Base-by-base conservation (phyloP, 768 basidiomycete genomes). In the Inosperma sp. region DNA sequence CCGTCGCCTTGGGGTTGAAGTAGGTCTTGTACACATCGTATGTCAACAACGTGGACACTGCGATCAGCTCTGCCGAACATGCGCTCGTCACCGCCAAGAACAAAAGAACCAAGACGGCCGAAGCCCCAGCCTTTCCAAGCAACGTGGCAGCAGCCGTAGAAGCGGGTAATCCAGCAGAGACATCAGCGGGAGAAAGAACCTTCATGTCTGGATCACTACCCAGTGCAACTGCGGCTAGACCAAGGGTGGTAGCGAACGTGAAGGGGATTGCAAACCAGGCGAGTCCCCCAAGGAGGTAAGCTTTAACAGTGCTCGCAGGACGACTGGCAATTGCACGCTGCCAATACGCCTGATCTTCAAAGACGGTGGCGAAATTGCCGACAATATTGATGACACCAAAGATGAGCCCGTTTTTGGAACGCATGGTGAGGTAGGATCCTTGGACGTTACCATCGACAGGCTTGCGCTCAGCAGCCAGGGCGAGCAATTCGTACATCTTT, bases 221-320 rank as follows among this genome's bases (percentile, higher is more conserved):
- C 13, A 97, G 77, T 0, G 93, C 94, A 5, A 92, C 87, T 4
- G 90, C 93, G 12, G 90, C 79, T 2, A 97, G 76, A 7, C 94
- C 94, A 33, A 96, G 79, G 2, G 88, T 88, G 0, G 89, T 93
- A 1, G 93, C 86, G 58, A 97, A 82, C 6, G 80, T 78, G 65
- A 93, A 90, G 0, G 91, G 91, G 52, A 93, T 91, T 1, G 87
- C 81, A 61, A 94, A 92, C 93, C 94, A 96, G 2, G 90, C 86
- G 7, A 93, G 64, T 3, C 93, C 93, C 36, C 93, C 94, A 7
- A 93, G 75, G 3, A 94, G 72, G 69, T 92, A 97, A 0, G 88
- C 93, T 66, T 93, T 93, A 52, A 94, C 92, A 10, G 86, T 87
- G n/a, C 78, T 83, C 1, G 81, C 83, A 0, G 91, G 92, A 13